Conservation (phyloP, 495 filamentous ascomycete species). For the Lichenothelia convexa region DNA sequence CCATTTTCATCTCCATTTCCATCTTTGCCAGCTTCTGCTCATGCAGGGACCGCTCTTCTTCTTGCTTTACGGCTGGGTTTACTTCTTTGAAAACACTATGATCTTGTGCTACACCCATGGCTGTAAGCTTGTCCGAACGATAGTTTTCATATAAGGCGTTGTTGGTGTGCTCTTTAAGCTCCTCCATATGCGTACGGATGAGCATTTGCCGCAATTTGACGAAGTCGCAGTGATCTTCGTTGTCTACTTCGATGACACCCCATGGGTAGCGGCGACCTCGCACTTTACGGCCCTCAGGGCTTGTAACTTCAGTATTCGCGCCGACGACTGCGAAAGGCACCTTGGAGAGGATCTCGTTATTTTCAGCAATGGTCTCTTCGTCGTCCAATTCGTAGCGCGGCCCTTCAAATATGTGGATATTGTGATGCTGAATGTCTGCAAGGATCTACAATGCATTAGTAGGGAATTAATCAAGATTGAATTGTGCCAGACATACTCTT, state of each 20-base stretch:
- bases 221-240: conserved; percentile 99
- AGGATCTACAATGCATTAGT: conserved; percentile 53
- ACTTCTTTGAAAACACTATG: conserved; percentile 99
- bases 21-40: conserved; percentile 99
- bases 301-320: conserved; percentile 81
- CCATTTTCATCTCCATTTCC: conserved; percentile 99
- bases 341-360: conserved; percentile 99
- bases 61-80: conserved; percentile 99
- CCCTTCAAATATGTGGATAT: conserved; percentile 96
- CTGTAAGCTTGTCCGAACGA: conserved; percentile 93
- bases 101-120: conserved; percentile 96
- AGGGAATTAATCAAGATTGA: not conserved
- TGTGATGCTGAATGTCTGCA: conserved; percentile 88
- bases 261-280: conserved; percentile 94
- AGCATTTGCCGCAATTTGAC: conserved; percentile 99
- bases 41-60: conserved; percentile 92
- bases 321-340: conserved; percentile 96
- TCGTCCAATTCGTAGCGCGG: conserved; percentile 97
- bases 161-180: conserved; percentile 99
- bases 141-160: conserved; percentile 98
- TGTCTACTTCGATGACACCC: conserved; percentile 98
- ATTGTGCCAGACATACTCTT: conserved; percentile 42
- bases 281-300: conserved; percentile 82
- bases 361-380: conserved; percentile 98
- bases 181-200: conserved; percentile 99